A percentile compares a stretch with the other conserved stretches of the same genome.
Evolutionary conservation across 306 rosid genomes (phyloP).

Genomic region (Quercus bicolor): DNA sequence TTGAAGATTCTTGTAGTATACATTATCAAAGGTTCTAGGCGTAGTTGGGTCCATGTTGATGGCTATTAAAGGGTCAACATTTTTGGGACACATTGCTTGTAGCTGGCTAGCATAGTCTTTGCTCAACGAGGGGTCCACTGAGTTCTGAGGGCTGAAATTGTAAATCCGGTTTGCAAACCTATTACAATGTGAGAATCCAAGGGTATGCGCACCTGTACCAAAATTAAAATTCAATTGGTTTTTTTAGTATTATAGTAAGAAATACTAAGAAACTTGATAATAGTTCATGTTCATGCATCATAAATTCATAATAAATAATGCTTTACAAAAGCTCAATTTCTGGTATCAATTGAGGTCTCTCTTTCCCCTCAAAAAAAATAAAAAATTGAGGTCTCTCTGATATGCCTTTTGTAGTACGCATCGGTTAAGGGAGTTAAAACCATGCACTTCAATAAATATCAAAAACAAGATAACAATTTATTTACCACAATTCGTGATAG

Average conservation of each 20-base stretch:
- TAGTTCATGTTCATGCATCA: neutral
- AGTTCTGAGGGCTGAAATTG: slow-evolving; percentile 33
- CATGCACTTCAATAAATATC: neutral
- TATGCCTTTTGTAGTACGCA: no score
- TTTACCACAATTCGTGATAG: rapidly evolving
- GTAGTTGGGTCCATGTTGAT: slow-evolving; percentile 78
- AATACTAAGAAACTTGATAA: no score
- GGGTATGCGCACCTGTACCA: slow-evolving; percentile 66
- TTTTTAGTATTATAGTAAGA: no score
- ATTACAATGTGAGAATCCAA: slow-evolving; percentile 77
- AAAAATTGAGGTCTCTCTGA: no score
- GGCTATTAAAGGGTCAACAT: slow-evolving; percentile 64
- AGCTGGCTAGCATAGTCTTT: slow-evolving; percentile 35
- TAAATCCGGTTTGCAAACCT: slow-evolving; percentile 45
- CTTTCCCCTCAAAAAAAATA: no score
- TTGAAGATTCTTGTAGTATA: slow-evolving; percentile 60
- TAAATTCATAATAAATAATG: neutral
- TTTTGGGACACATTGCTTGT: slow-evolving; percentile 49
- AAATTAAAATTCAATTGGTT: neutral
- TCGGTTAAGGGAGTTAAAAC: neutral
- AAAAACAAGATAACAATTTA: neutral
- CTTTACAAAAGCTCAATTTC: no score
- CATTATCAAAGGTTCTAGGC: slow-evolving; percentile 54
- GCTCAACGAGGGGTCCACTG: slow-evolving; percentile 51
- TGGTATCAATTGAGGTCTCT: no score